A percentile compares a stretch with the other conserved stretches of the same genome.
These are phyloP conservation scores for Populus pruinosa DNA, from an alignment of 345 rosid species.

Conservation along the genomic window DNA sequence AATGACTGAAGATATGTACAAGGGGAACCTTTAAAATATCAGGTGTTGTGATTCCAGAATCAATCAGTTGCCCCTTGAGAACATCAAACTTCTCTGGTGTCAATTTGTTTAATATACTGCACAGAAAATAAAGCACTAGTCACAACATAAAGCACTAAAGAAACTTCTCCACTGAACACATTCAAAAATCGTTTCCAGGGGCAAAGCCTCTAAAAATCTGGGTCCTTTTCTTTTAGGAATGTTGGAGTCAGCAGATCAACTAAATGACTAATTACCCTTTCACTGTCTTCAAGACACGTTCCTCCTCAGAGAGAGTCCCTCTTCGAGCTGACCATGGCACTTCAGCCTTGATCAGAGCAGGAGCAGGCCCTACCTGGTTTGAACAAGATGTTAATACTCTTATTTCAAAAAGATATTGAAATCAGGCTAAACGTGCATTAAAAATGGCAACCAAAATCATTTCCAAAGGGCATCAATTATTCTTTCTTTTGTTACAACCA, in stretches of 20 bases:
- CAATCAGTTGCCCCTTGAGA: conserved; percentile 85
- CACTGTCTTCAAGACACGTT: conserved; percentile 69
- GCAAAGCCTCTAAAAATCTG: not conserved
- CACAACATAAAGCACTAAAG: not conserved
- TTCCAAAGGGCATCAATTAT: not conserved
- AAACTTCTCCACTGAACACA: not conserved
- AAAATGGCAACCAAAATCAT: not conserved
- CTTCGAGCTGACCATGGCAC: conserved; percentile 83
- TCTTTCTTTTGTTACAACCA: no score
- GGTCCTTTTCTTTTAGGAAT: not conserved
- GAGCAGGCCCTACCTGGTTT: conserved; percentile 63
- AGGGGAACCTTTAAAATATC: conserved; percentile 65
- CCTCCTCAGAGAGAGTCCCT: conserved; percentile 70
- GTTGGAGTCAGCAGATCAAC: not conserved
- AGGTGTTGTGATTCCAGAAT: conserved; percentile 78
- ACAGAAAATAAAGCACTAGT: conserved; percentile 1
- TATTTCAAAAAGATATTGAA: not conserved
- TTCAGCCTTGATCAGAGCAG: conserved; percentile 67
- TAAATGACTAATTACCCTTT: conserved; percentile 57
- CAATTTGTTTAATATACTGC: conserved; percentile 80
- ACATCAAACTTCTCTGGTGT: conserved; percentile 91
- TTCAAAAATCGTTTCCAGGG: not conserved
- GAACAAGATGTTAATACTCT: not conserved
- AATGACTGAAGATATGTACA: not conserved
- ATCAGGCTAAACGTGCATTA: not conserved